A percentile compares a stretch with the other conserved stretches of the same genome.
These are phyloP conservation scores for Anthracocystis walkeri DNA, from an alignment of 1,284 basidiomycete genomes.

Conservation along the genomic window DNA sequence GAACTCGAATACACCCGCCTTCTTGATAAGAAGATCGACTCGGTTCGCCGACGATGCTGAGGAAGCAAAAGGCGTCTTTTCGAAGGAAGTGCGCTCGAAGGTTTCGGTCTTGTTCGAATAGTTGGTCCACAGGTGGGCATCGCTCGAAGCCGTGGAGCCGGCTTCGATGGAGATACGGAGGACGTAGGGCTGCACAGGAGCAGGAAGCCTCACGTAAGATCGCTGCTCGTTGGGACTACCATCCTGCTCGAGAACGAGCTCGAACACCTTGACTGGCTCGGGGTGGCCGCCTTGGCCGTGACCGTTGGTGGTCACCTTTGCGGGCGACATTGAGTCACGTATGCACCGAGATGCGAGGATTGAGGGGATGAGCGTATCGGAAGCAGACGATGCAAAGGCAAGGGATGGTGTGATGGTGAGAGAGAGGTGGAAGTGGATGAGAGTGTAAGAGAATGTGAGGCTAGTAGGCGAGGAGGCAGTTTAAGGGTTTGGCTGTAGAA, in stretches of 20 bases:
- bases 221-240: conserved; percentile 56
- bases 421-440: background rate
- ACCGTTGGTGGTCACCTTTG: conserved; percentile 33
- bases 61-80: conserved; percentile 71
- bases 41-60: conserved; percentile 29
- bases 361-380: background rate
- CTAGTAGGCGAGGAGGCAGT: too few species aligned
- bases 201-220: conserved; percentile 60
- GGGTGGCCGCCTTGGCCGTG: conserved; percentile 11
- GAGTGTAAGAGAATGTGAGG: background rate
- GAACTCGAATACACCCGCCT: conserved; percentile 63
- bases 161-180: conserved; percentile 62
- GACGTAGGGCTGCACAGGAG: conserved; percentile 59
- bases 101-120: conserved; percentile 73
- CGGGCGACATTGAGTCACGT: conserved; percentile 24
- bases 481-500: background rate
- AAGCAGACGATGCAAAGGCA: background rate
- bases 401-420: background rate
- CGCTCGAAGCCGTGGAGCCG: conserved; percentile 50
- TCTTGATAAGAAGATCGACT: conserved; percentile 54
- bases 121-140: conserved; percentile 59
- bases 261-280: conserved; percentile 50
- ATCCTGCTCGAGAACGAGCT: conserved; percentile 60
- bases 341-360: conserved; percentile 10
- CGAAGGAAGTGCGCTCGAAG: conserved; percentile 82